Evolutionary conservation across 202 grass and related monocot species (phyloP).

Genomic region (Setaria italica): DNA sequence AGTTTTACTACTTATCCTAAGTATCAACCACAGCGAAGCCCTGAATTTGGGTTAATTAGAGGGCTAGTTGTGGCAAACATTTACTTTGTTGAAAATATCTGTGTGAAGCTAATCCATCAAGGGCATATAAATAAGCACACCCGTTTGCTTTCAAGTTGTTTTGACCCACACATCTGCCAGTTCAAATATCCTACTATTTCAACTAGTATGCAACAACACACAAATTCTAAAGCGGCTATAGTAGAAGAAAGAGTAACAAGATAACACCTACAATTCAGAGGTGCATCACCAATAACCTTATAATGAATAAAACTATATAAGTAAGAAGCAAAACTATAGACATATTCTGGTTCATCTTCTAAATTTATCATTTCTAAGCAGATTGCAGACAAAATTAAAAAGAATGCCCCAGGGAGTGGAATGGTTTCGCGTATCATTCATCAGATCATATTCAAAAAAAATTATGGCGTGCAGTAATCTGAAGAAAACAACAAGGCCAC

Average conservation of each 20-base stretch:
- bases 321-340: conserved; percentile 1
- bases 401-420: neutral
- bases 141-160: neutral
- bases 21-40: neutral
- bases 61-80: neutral
- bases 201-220: neutral
- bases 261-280: neutral
- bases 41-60: neutral
- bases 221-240: conserved; percentile 14
- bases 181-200: conserved; percentile 1
- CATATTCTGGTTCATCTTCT: neutral
- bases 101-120: neutral
- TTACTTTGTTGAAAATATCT: neutral
- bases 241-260: conserved; percentile 1
- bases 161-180: neutral
- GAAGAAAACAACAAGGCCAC: neutral
- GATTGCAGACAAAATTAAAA: neutral
- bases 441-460: neutral
- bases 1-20: conserved; percentile 20
- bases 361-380: conserved; percentile 2
- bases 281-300: conserved; percentile 28
- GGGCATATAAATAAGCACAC: neutral
- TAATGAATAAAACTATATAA: neutral
- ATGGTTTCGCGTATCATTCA: conserved; percentile 11
- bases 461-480: neutral